Conservation (phyloP, 495 filamentous ascomycete genomes). For the Penicillium salamii region DNA sequence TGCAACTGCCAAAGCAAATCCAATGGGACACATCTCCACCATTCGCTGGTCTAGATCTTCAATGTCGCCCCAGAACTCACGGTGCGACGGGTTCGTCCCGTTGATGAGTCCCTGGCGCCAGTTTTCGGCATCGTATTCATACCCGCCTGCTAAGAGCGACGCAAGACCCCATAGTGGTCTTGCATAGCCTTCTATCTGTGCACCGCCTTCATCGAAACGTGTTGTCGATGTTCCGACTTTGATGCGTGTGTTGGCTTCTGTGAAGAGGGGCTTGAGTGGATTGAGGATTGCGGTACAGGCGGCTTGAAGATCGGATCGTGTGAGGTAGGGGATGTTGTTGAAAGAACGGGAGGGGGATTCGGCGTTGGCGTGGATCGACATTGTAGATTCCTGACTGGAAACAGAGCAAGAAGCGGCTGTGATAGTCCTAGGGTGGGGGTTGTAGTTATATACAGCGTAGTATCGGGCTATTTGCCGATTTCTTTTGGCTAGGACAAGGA, state of each 20-base stretch:
- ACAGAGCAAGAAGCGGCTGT: not conserved
- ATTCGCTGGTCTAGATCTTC: constrained; percentile 76
- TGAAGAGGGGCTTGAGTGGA: constrained; percentile 63
- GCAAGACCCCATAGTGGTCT: constrained; percentile 74
- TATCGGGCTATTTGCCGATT: not conserved
- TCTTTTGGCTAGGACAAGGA: not conserved
- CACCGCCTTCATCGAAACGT: constrained; percentile 70
- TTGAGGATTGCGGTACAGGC: constrained; percentile 59
- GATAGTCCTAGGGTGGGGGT: not conserved
- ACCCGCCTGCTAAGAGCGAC: constrained; percentile 62
- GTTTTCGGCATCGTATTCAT: constrained; percentile 59
- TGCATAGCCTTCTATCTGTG: constrained; percentile 73
- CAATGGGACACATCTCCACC: constrained; percentile 79
- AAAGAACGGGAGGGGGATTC: constrained; percentile 28
- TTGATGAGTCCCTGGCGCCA: constrained; percentile 66
- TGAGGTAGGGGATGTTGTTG: constrained; percentile 29
- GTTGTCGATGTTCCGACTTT: constrained; percentile 64
- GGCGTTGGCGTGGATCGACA: constrained; percentile 34
- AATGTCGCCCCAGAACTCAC: constrained; percentile 72
- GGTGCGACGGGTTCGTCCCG: constrained; percentile 61
- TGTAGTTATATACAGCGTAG: not conserved
- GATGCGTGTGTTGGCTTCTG: constrained; percentile 53
- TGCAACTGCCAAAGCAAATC: constrained; percentile 62
- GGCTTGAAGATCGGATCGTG: constrained; percentile 53
- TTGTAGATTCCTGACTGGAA: constrained; percentile 10